Conservation (phyloP, 495 filamentous ascomycete species). For the Corynascus novoguineensis region DNA sequence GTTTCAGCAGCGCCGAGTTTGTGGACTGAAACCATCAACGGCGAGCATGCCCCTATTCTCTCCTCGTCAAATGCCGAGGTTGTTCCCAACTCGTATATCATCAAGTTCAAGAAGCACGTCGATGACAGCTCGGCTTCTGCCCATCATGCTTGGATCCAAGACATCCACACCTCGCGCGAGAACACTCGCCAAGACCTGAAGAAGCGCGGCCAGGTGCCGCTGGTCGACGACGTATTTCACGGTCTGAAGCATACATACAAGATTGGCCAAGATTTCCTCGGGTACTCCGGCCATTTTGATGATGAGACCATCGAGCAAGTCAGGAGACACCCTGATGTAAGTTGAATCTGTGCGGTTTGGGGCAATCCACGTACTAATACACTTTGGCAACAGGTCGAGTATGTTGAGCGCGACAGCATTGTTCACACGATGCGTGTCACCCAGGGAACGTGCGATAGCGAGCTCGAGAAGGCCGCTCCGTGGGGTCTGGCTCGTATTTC, state of each 20-base stretch:
- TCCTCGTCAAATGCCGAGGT: conserved; percentile 67
- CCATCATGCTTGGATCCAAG: conserved; percentile 91
- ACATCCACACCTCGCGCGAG: conserved; percentile 62
- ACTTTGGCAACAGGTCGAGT: conserved; percentile 67
- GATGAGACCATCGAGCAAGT: conserved; percentile 88
- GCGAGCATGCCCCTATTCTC: conserved; percentile 80
- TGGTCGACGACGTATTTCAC: conserved; percentile 64
- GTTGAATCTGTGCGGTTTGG: no score
- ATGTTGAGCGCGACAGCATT: conserved; percentile 88
- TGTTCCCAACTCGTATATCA: conserved; percentile 89
- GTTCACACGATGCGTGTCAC: conserved; percentile 66
- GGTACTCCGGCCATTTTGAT: conserved; percentile 95
- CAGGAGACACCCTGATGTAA: conserved; percentile 94
- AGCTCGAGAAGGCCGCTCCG: conserved; percentile 82
- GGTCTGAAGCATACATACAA: conserved; percentile 95
- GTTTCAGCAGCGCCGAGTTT: conserved; percentile 71
- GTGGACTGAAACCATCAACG: conserved; percentile 71
- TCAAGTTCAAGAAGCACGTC: conserved; percentile 98
- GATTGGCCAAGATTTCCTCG: conserved; percentile 74
- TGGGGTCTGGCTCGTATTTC: conserved; percentile 99
- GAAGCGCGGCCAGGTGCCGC: conserved; percentile 77
- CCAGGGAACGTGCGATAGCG: conserved; percentile 34
- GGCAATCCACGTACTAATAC: conserved; percentile 15
- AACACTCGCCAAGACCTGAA: conserved; percentile 66
- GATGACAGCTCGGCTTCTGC: conserved; percentile 55